Percentiles rank a stretch among this genome's conserved stretches.
phyloP scores from a whole-genome alignment of 2,329 filamentous ascomycete genomes.

The Thelonectria discophora region DNA sequence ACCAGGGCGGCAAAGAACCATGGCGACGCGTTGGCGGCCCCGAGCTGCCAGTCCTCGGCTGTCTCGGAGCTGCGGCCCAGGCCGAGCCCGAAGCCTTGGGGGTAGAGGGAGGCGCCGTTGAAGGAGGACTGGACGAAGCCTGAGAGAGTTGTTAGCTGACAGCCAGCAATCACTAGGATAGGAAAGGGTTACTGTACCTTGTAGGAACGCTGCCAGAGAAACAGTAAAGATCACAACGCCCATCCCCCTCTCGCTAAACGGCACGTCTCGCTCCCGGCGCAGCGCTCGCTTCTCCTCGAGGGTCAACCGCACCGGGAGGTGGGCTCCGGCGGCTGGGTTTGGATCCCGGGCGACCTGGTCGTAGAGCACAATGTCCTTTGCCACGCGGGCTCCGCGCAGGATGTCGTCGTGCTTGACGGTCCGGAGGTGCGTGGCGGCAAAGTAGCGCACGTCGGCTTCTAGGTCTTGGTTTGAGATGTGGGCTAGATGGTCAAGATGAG shows the following conservation, averaged over 20 bases:
- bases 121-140: slow-evolving; percentile 56
- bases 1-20: slow-evolving; percentile 51
- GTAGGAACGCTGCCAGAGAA: slow-evolving; percentile 54
- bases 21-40: slow-evolving; percentile 51
- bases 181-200: slow-evolving; percentile 35
- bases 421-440: slow-evolving; percentile 42
- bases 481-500: too few relatives aligned
- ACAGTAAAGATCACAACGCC: slow-evolving; percentile 53
- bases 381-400: slow-evolving; percentile 52
- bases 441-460: slow-evolving; percentile 47
- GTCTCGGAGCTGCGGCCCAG: background rate
- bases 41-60: slow-evolving; percentile 50
- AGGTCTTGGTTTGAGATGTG: slow-evolving; percentile 51
- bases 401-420: slow-evolving; percentile 44
- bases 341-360: slow-evolving; percentile 48
- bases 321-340: slow-evolving; percentile 29
- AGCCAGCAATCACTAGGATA: background rate
- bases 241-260: slow-evolving; percentile 53
- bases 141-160: slow-evolving; percentile 4
- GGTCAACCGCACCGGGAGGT: slow-evolving; percentile 46
- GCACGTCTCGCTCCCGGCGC: slow-evolving; percentile 48
- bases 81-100: slow-evolving; percentile 33
- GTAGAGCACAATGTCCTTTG: slow-evolving; percentile 51
- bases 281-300: slow-evolving; percentile 50
- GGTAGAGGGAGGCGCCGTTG: slow-evolving; percentile 51